phyloP scores from a whole-genome alignment of 768 basidiomycete species.

The Boletus rubropictus region DNA sequence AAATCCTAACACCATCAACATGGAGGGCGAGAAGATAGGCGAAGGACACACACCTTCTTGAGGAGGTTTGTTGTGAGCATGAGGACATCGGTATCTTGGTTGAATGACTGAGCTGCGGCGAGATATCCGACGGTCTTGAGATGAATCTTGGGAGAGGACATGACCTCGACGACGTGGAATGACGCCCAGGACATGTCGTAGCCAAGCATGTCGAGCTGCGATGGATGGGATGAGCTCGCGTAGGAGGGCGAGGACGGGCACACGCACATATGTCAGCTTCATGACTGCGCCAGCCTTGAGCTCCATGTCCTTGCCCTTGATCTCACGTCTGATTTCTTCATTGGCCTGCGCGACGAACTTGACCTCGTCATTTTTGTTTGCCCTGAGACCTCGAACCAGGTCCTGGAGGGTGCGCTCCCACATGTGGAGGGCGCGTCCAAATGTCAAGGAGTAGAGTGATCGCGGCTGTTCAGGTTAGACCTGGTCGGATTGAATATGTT shows the following conservation, averaged over 20 bases:
- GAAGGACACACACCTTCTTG: constrained; percentile 66
- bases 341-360: constrained; percentile 90
- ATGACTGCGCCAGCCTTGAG: constrained; percentile 92
- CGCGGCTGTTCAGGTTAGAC: background rate
- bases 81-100: constrained; percentile 91
- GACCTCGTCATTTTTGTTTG: constrained; percentile 90
- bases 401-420: constrained; percentile 96
- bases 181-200: constrained; percentile 95
- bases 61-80: constrained; percentile 95
- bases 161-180: constrained; percentile 95
- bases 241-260: background rate
- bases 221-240: constrained; percentile 11
- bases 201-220: constrained; percentile 93
- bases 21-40: background rate
- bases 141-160: constrained; percentile 89
- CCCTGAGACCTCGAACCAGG: constrained; percentile 89
- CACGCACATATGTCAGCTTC: constrained; percentile 92
- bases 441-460: background rate
- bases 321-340: constrained; percentile 89
- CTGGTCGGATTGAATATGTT: background rate
- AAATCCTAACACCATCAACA: constrained; percentile 54
- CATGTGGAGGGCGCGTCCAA: constrained; percentile 35
- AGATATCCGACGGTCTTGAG: constrained; percentile 95
- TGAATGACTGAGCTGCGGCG: constrained; percentile 86
- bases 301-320: constrained; percentile 92